A percentile compares a stretch with the other conserved stretches of the same genome.
Evolutionary conservation across 495 filamentous ascomycete genomes (phyloP).

Genomic region (Monascus purpureus): DNA sequence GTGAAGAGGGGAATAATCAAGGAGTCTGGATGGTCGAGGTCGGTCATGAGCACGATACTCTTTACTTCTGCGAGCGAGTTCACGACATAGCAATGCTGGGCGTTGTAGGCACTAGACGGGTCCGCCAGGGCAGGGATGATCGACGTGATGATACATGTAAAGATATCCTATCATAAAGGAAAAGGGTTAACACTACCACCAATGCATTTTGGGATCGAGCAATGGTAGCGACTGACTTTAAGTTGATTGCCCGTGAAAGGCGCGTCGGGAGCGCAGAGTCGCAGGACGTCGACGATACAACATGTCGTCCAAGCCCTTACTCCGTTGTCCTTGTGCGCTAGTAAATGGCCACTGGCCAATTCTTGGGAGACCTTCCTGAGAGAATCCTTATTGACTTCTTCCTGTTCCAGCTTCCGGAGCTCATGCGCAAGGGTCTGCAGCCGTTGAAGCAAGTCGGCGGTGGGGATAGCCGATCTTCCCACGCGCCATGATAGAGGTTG

Average conservation of each 20-base stretch:
- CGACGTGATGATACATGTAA: slow-evolving; percentile 69
- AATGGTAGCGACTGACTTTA: slow-evolving; percentile 45
- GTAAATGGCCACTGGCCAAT: slow-evolving; percentile 64
- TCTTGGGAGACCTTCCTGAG: slow-evolving; percentile 78
- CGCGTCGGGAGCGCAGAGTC: slow-evolving; percentile 88
- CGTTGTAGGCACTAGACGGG: slow-evolving; percentile 80
- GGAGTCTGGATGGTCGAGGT: slow-evolving; percentile 64
- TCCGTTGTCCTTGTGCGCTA: slow-evolving; percentile 83
- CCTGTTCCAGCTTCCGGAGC: slow-evolving; percentile 75
- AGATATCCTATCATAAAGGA: slow-evolving; percentile 57
- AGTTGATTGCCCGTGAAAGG: slow-evolving; percentile 83
- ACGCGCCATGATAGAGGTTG: slow-evolving; percentile 85
- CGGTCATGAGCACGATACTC: slow-evolving; percentile 86
- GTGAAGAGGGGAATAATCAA: slow-evolving; percentile 72
- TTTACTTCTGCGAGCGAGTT: slow-evolving; percentile 83
- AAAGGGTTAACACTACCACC: slow-evolving; percentile 3
- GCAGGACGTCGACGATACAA: slow-evolving; percentile 87
- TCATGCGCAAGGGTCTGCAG: slow-evolving; percentile 72
- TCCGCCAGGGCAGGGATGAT: slow-evolving; percentile 79
- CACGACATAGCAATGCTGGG: slow-evolving; percentile 81
- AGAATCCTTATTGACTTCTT: slow-evolving; percentile 67
- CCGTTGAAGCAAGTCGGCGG: slow-evolving; percentile 66
- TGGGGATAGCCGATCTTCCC: slow-evolving; percentile 68
- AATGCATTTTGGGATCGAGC: background rate
- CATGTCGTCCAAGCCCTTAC: slow-evolving; percentile 79